Evolutionary conservation across 176 grass and related monocot species (phyloP), one percentile per base, ranked within the genome.

Genomic region (Juncus effusus): DNA sequence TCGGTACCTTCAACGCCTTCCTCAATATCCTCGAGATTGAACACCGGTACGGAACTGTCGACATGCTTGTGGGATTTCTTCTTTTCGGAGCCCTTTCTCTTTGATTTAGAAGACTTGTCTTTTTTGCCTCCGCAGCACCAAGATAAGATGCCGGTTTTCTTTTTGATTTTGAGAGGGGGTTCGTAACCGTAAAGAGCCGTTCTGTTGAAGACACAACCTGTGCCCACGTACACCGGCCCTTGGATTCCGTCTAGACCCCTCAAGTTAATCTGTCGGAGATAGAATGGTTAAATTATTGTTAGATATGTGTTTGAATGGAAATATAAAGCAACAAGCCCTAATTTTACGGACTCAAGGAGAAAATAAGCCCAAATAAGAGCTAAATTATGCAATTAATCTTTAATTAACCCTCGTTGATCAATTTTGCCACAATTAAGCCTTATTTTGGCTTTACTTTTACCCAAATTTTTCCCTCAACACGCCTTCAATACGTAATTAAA

Each of bases 11-110:
- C 93, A 16, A 91, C 52, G 8, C 93, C 93, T 66, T 96, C 92
- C 71, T 96, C 93, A 76, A 96, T 96, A 78, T 96, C 88, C 83
- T 96, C 93, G 40, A 96, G 88, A 76, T 96, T 96, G 76, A 96
- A 96, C 69, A 89, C 82, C 56, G 93, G 93, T 39, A 96, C 79
- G 56, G 85, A 86, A 74, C 85, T 91, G 72, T 91, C 93, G 39
- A 78, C 77, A 57, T 91, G 82, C 65, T 82, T 96, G 72, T 86
- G 79, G 74, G 93, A 91, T 53, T 81, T 91, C 67, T 96, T 96
- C 80, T 88, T 96, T 36, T 91, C 88, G n/a, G 82, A 69, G 39
- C 77, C 76, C 54, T 85, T 93, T 62, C 86, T 97, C 73, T 64
- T 86, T 69, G 82, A 91, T 51, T 91, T 91, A 56, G 82, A 56